Conservation (phyloP, 1,284 basidiomycete species). For the Sporisorium scitamineum region DNA sequence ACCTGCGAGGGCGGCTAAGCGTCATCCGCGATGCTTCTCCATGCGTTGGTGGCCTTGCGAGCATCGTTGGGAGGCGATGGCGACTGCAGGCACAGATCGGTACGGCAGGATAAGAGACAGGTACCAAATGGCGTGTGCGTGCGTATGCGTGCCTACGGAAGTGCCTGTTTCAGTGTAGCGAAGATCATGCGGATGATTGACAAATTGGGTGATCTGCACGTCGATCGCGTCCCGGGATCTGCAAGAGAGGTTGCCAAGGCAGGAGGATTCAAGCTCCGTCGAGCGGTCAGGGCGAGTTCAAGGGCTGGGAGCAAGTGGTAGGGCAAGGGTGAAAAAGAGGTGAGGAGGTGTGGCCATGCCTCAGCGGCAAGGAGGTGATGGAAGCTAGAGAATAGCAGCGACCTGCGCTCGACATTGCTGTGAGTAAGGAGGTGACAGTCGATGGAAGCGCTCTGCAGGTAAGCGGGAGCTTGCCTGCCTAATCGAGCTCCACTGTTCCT, state of each 20-base stretch:
- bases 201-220: not conserved
- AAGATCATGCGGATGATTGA: constrained; percentile 4
- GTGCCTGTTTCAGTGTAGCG: not conserved
- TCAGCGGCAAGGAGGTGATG: constrained; percentile 12
- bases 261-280: constrained; percentile 2
- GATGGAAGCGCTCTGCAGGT: constrained; percentile 5
- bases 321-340: not conserved
- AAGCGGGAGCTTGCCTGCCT: not conserved
- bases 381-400: not conserved
- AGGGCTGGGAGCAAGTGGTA: too few relatives aligned
- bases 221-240: not conserved
- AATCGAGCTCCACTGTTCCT: constrained; percentile 2
- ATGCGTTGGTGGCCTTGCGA: not conserved
- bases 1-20: not conserved
- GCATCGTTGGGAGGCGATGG: too few relatives aligned
- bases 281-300: not conserved
- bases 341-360: constrained; percentile 8
- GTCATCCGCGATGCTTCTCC: not conserved
- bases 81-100: constrained; percentile 1
- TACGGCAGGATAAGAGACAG: constrained; percentile 3
- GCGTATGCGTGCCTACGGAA: constrained; percentile 1
- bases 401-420: constrained; percentile 11
- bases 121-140: not conserved
- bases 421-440: constrained; percentile 5
- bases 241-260: not conserved